Conservation (phyloP, 441 rosid species). For the Jatropha podagrica region DNA sequence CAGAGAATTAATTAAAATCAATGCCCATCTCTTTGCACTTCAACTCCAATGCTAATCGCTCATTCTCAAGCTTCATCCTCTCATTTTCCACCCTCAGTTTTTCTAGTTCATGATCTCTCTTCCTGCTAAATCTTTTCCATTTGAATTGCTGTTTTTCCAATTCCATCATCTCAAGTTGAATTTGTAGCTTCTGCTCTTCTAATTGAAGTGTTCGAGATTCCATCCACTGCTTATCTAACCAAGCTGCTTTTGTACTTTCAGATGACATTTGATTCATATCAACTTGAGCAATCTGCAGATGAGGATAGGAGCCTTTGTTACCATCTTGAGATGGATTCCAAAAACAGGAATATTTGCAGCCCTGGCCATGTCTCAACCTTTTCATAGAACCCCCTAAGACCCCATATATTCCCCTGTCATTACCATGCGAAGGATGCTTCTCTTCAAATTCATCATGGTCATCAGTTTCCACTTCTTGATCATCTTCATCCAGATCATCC, state of each 20-base stretch:
- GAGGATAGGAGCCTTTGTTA: slow-evolving; percentile 40
- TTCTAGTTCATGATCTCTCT: slow-evolving; percentile 74
- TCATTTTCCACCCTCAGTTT: slow-evolving; percentile 76
- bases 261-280: slow-evolving; percentile 49
- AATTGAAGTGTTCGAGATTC: slow-evolving; percentile 66
- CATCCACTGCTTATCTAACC: slow-evolving; percentile 68
- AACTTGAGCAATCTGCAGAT: slow-evolving; percentile 40
- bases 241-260: slow-evolving; percentile 44
- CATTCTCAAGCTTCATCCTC: slow-evolving; percentile 88
- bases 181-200: slow-evolving; percentile 76
- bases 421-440: slow-evolving; percentile 45
- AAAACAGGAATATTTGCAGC: slow-evolving; percentile 51
- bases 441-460: slow-evolving; percentile 72
- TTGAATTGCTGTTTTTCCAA: slow-evolving; percentile 76
- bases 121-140: slow-evolving; percentile 85
- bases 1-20: slow-evolving; percentile 28
- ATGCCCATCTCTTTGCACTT: slow-evolving; percentile 60
- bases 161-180: slow-evolving; percentile 70
- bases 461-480: slow-evolving; percentile 69
- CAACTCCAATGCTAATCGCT: slow-evolving; percentile 66
- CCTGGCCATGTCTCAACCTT: slow-evolving; percentile 56
- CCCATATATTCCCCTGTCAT: slow-evolving; percentile 38
- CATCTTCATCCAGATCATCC: slow-evolving; percentile 77
- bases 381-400: slow-evolving; percentile 43
- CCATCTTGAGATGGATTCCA: slow-evolving; percentile 45